Percentiles rank a stretch among this genome's conserved stretches.
Conservation (phyloP, 129 eudicot species). For the Centrapalus pauciflorus region DNA sequence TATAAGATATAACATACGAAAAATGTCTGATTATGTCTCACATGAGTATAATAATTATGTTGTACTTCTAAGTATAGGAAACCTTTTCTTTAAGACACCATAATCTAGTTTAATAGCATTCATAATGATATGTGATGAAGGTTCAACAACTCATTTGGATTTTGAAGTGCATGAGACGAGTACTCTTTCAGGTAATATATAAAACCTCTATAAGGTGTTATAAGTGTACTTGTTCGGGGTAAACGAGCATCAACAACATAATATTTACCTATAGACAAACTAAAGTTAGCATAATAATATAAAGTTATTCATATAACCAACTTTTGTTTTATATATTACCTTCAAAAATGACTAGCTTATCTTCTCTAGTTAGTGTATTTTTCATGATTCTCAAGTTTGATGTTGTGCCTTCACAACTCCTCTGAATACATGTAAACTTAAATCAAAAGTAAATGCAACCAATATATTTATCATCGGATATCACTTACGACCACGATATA, state of each 20-base stretch:
- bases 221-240: neutral
- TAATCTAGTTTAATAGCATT: conserved; percentile 4
- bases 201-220: neutral
- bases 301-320: neutral
- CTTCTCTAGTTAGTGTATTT: neutral
- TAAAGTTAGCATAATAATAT: neutral
- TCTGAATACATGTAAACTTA: too few relatives aligned
- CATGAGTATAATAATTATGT: neutral
- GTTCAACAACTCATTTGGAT: conserved; percentile 1
- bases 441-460: too few relatives aligned
- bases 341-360: neutral
- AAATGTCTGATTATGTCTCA: neutral
- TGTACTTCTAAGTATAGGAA: neutral
- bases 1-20: neutral
- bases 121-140: conserved; percentile 16
- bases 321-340: neutral
- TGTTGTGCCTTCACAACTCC: neutral
- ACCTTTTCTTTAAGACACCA: conserved; percentile 1
- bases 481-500: neutral
- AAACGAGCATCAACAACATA: neutral
- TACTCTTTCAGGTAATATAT: conserved; percentile 6
- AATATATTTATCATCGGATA: too few relatives aligned
- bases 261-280: neutral
- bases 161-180: neutral
- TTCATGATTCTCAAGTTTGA: neutral